These are phyloP conservation scores for Pilasporangium apinafurcum DNA, from an alignment of 352 stramenopile genomes.

Conservation along the genomic window DNA sequence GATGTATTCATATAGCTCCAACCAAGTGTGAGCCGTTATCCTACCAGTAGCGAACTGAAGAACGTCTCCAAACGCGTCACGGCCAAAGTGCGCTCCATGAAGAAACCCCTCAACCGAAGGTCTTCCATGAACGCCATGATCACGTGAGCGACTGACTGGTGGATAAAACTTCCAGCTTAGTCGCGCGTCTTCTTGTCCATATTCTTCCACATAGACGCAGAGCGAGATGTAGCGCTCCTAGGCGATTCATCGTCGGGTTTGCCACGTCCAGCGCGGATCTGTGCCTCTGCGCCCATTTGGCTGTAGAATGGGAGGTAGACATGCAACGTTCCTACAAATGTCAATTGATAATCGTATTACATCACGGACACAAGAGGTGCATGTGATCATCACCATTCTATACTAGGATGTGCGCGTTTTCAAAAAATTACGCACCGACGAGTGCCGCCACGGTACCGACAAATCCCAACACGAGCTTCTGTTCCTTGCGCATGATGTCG, in stretches of 20 bases:
- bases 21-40: conserved; percentile 21
- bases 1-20: conserved; percentile 19
- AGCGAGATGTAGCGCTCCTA: conserved; percentile 16
- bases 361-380: background rate
- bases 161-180: no score
- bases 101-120: conserved; percentile 7
- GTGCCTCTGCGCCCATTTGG: conserved; percentile 22
- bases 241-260: background rate
- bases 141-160: background rate
- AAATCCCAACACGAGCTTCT: conserved; percentile 23
- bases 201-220: conserved; percentile 42
- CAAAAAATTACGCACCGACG: conserved; percentile 10
- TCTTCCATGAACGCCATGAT: background rate
- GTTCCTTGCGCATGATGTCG: conserved; percentile 28
- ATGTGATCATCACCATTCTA: background rate
- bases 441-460: conserved; percentile 17
- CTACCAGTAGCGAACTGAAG: conserved; percentile 29
- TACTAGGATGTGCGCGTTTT: no score
- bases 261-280: conserved; percentile 12
- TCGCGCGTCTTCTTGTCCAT: conserved; percentile 17
- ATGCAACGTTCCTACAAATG: conserved; percentile 11
- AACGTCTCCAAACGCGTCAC: conserved; percentile 29
- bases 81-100: conserved; percentile 33
- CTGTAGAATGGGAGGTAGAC: conserved; percentile 38
- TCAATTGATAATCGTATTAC: background rate